Base-by-base conservation (phyloP, 2,329 filamentous ascomycete species). In the Fusarium marasasianum region DNA sequence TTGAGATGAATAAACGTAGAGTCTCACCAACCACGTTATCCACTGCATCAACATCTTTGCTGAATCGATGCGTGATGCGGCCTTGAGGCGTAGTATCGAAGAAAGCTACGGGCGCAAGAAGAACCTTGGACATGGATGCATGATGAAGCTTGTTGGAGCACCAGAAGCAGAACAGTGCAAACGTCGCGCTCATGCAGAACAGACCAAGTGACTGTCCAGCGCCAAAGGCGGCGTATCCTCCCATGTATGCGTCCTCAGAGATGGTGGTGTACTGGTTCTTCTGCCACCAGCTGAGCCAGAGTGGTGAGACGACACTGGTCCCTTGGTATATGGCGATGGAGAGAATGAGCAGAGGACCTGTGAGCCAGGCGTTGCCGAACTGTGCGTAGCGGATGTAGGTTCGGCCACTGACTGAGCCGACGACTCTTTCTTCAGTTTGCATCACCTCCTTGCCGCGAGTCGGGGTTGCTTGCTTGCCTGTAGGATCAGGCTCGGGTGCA, bases 231-330 rank as follows among this genome's bases (percentile, higher is more conserved):
- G 69, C 69, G 17, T 56, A 72, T 3, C 69, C 69, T 31, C 69
- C 69, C 69, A 72, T 73, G 44, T 72, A 72, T 17, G 48, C 64
- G 15, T 53, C 64, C 5, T 73, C 54, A 0, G 69, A 57, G 4
- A 72, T 73, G 3, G 43, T 38, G 7, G 13, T 4, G 26, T 72
- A 72, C 17, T 72, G 38, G 2, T 24, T 70, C 24, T 65, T 54
- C 5, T 72, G 69, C 69, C 69, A 73, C 69, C 69, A 72, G 44
- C 69, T 70, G 2, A 72, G 44, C 69, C 69, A 72, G 0, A 72
- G 69, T 0, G 69, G 69, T 5, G 69, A 72, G 5, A 72, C 69
- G 4, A 72, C 56, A 6, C 69, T 72, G 13, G 63, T 64, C 8
- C 69, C 69, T 40, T 72, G 69, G 2, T 65, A 72, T 18, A 72